A percentile compares a stretch with the other conserved stretches of the same genome.
These are phyloP conservation scores for Lactuca saligna DNA, from an alignment of 129 eudicot genomes.

Conservation along the genomic window DNA sequence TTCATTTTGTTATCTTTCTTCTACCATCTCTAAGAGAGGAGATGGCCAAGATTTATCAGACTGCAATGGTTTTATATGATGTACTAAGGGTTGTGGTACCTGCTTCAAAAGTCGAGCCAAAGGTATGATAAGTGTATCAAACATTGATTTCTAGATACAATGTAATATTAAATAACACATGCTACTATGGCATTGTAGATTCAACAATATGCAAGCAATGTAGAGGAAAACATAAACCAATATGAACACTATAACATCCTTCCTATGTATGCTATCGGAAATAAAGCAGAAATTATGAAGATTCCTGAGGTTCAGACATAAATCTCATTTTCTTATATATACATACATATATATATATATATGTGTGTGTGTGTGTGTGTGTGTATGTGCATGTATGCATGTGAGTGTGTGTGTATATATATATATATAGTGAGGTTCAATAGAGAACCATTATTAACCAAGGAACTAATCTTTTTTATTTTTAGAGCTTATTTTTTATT, in stretches of 20 bases:
- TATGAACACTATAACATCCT: conserved; percentile 91
- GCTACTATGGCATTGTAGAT: conserved; percentile 47
- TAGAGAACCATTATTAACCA: too few species aligned
- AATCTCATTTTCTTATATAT: neutral
- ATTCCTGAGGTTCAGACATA: conserved; percentile 68
- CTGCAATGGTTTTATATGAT: conserved; percentile 91
- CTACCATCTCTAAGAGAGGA: conserved; percentile 57
- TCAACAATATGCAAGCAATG: conserved; percentile 65
- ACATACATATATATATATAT: too few species aligned
- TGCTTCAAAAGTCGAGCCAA: conserved; percentile 51
- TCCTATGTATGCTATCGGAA: conserved; percentile 76
- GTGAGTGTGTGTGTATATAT: too few species aligned
- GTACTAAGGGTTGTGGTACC: conserved; percentile 85
- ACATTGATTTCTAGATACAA: conserved; percentile 14
- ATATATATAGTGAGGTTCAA: too few species aligned
- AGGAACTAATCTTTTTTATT: too few species aligned
- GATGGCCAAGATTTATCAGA: conserved; percentile 95
- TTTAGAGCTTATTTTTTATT: too few species aligned
- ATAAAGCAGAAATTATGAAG: conserved; percentile 94
- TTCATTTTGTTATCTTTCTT: conserved; percentile 27
- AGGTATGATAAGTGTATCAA: conserved; percentile 44
- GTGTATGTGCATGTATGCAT: too few species aligned
- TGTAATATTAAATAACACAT: conserved; percentile 11
- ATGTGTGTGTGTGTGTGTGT: too few species aligned
- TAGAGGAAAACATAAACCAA: conserved; percentile 77